A percentile compares a stretch with the other conserved stretches of the same genome.
These are phyloP conservation scores for Hypoxylon sp. DNA, from an alignment of 2,329 filamentous ascomycete species.

Conservation along the genomic window DNA sequence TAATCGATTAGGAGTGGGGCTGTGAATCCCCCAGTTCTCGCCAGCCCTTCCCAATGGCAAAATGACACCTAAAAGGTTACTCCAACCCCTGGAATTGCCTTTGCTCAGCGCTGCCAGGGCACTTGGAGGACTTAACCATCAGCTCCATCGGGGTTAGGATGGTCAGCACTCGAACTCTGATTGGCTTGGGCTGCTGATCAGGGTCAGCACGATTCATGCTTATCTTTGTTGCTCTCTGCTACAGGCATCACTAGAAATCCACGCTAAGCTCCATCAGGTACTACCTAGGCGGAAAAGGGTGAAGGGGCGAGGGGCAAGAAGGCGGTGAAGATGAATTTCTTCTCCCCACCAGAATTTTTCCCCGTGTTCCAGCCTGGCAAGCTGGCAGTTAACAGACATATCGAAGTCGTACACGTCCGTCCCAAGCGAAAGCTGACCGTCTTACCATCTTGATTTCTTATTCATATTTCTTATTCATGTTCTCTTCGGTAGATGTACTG, in stretches of 20 bases:
- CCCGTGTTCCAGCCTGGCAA: neutral
- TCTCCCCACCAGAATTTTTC: neutral
- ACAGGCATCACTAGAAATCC: neutral
- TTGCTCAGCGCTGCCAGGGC: neutral
- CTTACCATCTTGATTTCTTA: too few relatives aligned
- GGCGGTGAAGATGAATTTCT: conserved; percentile 21
- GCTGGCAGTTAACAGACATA: neutral
- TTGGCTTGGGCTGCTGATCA: neutral
- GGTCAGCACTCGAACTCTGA: conserved; percentile 2
- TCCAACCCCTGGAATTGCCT: neutral
- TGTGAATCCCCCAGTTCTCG: neutral
- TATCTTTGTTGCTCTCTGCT: conserved; percentile 1
- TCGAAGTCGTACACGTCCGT: neutral
- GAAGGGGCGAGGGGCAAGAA: conserved; percentile 10
- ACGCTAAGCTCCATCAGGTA: conserved; percentile 13
- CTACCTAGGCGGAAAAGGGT: neutral
- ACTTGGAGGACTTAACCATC: neutral
- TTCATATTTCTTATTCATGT: neutral
- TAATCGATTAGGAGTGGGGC: conserved; percentile 18
- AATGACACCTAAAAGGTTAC: conserved; percentile 4
- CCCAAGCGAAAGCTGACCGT: neutral
- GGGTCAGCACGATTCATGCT: conserved; percentile 18
- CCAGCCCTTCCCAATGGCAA: neutral
- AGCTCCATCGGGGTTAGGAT: conserved; percentile 1
- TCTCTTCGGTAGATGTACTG: neutral